phyloP scores from a whole-genome alignment of 1,284 basidiomycete genomes.

The Moesziomyces sp. region DNA sequence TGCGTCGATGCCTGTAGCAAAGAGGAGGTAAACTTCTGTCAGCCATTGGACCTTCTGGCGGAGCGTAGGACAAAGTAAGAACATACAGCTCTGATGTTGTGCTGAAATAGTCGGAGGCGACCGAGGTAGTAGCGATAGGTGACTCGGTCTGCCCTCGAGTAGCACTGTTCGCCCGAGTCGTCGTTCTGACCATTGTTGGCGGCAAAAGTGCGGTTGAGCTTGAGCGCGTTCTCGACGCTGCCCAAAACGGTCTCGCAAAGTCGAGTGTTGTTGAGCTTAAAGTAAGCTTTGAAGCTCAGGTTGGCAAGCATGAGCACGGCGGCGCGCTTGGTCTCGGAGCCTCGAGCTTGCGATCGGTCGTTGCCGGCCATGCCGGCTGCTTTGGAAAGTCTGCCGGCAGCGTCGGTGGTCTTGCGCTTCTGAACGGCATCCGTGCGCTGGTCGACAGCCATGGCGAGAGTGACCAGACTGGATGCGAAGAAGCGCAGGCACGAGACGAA shows the following conservation, averaged over 20 bases:
- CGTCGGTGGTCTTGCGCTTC: constrained; percentile 63
- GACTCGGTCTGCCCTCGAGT: constrained; percentile 67
- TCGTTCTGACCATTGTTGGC: constrained; percentile 24
- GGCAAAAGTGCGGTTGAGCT: constrained; percentile 51
- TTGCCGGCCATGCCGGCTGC: constrained; percentile 63
- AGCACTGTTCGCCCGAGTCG: constrained; percentile 62
- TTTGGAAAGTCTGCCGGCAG: constrained; percentile 62
- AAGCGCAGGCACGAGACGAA: constrained; percentile 57
- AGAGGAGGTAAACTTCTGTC: neutral
- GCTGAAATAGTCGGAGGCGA: constrained; percentile 68
- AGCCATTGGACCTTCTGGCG: neutral
- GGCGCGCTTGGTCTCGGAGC: constrained; percentile 58
- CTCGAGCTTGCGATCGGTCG: constrained; percentile 56
- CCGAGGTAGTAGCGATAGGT: constrained; percentile 69
- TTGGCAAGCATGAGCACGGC: constrained; percentile 65
- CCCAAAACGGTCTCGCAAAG: constrained; percentile 70
- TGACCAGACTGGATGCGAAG: constrained; percentile 47
- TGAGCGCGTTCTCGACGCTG: constrained; percentile 67
- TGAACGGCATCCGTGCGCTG: constrained; percentile 32
- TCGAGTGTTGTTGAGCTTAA: constrained; percentile 68
- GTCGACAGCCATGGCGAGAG: constrained; percentile 38
- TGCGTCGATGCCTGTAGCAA: constrained; percentile 63
- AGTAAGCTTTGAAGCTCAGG: constrained; percentile 65
- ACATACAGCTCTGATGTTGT: constrained; percentile 66
- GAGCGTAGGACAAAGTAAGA: neutral